Percentiles rank a stretch among this genome's conserved stretches.
phyloP scores from a whole-genome alignment of 352 stramenopile genomes.

The Achlya hypogyna region DNA sequence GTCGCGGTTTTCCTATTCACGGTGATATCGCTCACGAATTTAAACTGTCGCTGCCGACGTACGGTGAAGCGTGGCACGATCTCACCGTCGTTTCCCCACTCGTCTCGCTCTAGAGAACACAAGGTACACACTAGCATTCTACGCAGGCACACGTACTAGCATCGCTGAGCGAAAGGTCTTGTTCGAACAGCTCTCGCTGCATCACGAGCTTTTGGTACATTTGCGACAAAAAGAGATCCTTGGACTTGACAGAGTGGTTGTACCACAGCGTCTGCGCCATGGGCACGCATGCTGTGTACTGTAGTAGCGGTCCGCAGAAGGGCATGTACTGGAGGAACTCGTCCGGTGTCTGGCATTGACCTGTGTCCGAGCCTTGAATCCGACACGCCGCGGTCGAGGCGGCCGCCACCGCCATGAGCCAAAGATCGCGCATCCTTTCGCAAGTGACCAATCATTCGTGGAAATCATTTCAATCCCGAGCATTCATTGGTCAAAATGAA shows the following conservation, averaged over 20 bases:
- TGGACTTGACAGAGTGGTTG: slow-evolving; percentile 64
- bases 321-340: slow-evolving; percentile 64
- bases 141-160: slow-evolving; percentile 22
- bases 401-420: neutral
- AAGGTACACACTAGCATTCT: neutral
- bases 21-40: neutral
- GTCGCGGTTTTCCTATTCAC: slow-evolving; percentile 58
- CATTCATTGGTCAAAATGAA: too few species aligned
- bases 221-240: slow-evolving; percentile 58
- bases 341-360: slow-evolving; percentile 40
- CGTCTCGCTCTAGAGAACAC: slow-evolving; percentile 29
- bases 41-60: neutral
- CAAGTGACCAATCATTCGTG: too few species aligned
- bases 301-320: slow-evolving; percentile 59
- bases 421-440: neutral
- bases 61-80: slow-evolving; percentile 63
- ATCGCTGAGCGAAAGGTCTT: slow-evolving; percentile 46
- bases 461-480: too few species aligned
- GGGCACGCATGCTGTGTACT: slow-evolving; percentile 63
- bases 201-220: slow-evolving; percentile 53
- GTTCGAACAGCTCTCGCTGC: slow-evolving; percentile 55
- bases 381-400: slow-evolving; percentile 21
- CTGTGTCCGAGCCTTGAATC: slow-evolving; percentile 50
- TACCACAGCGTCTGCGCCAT: slow-evolving; percentile 65
- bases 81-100: slow-evolving; percentile 47